Evolutionary conservation across 164 flowering plant genomes (phyloP), one percentile per base, ranked within the genome.

Genomic region (Umbilicus rupestris): DNA sequence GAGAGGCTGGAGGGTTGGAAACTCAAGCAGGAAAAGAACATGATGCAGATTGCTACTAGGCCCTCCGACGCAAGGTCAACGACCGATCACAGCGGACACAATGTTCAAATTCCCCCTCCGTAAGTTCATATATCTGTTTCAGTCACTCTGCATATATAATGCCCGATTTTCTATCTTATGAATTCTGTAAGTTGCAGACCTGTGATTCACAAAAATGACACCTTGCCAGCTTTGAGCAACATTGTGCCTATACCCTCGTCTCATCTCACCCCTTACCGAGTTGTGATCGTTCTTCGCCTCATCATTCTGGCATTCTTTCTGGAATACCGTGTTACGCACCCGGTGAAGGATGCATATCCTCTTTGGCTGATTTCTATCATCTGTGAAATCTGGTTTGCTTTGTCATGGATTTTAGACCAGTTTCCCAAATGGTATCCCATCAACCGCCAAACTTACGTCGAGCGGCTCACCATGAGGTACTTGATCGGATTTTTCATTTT

Each of bases 321-420:
- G 65, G 95, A 90, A 77, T 94, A 90, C 66, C 96, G 97, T 75
- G 74, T 65, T 10, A 89, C 93, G 28, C 97, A 94, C 71, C 98
- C 98, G 0, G 98, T 90, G 66, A 71, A 77, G 20, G 83, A 86
- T 84, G 98, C 98, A 64, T 90, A 90, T 68, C 88, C 95, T 1
- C 72, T 94, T 74, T 94, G 98, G 98, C 71, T 94, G 41, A 80
- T 79, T 49, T 94, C 98, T 47, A 87, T 94, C 73, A 90, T 94
- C 52, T 94, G 98, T 80, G 98, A 94, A 84, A 85, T 94, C 68
- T 94, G 98, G 98, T 94, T 94, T 81, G 97, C 97, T 19, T 70
- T 90, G 63, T 94, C 97, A 10, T 94, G 98, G 98, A 81, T 94
- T 66, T 78, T 94, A 62, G 98, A 94, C 85, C 98, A 94, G 79